These are phyloP conservation scores for Neofusicoccum parvum DNA, from an alignment of 2,329 filamentous ascomycete genomes.

Conservation along the genomic window DNA sequence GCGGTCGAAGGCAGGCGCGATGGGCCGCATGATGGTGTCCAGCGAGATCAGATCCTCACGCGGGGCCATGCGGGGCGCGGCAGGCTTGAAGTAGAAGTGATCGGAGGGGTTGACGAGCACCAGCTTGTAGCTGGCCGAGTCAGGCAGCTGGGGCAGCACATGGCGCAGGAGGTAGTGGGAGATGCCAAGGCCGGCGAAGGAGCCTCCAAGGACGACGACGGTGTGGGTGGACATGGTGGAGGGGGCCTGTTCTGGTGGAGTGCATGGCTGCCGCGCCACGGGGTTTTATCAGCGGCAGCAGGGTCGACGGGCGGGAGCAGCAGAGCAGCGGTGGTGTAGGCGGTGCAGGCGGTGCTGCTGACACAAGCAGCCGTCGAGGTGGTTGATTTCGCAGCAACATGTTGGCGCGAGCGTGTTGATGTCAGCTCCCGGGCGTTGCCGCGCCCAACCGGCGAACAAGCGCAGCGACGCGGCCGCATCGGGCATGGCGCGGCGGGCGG, in stretches of 20 bases:
- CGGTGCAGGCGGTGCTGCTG: too few relatives aligned
- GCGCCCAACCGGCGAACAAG: neutral
- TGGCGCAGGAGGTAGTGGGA: conserved; percentile 39
- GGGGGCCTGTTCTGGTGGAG: neutral
- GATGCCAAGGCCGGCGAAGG: conserved; percentile 37
- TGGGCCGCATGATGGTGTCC: conserved; percentile 34
- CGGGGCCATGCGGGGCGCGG: conserved; percentile 37
- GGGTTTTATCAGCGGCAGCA: neutral
- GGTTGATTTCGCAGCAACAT: neutral
- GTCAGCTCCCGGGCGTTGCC: neutral
- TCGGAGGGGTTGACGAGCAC: conserved; percentile 38
- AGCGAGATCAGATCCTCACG: conserved; percentile 30
- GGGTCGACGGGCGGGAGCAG: too few relatives aligned
- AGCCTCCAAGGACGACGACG: conserved; percentile 42
- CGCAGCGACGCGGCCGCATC: neutral
- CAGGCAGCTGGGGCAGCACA: conserved; percentile 30
- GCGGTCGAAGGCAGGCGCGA: conserved; percentile 33
- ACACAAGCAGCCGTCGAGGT: neutral
- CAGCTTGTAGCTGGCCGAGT: conserved; percentile 32
- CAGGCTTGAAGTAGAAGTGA: conserved; percentile 44
- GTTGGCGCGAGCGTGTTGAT: too few relatives aligned
- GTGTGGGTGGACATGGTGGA: conserved; percentile 26
- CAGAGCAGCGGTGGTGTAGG: too few relatives aligned
- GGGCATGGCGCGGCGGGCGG: neutral
- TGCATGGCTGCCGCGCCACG: neutral